Percentiles rank a stretch among this genome's conserved stretches.
Evolutionary conservation across 2,329 filamentous ascomycete species (phyloP).

Genomic region (Penicillium sp.): DNA sequence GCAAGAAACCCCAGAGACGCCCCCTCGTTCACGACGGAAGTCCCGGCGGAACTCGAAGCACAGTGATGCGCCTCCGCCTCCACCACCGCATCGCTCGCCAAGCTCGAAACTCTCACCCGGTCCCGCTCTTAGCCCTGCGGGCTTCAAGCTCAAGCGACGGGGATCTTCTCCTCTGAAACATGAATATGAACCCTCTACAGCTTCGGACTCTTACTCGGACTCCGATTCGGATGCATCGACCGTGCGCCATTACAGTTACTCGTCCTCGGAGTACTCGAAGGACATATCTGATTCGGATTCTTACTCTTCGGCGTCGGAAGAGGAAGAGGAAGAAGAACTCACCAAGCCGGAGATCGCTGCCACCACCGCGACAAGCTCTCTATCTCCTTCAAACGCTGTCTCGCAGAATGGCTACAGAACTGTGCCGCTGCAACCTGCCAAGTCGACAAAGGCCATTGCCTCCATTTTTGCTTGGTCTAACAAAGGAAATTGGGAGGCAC

Average conservation of each 20-base stretch:
- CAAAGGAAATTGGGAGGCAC: slow-evolving; percentile 56
- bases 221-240: slow-evolving; percentile 51
- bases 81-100: slow-evolving; percentile 50
- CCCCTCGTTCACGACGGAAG: slow-evolving; percentile 24
- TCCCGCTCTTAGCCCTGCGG: slow-evolving; percentile 47
- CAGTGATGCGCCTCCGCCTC: slow-evolving; percentile 35
- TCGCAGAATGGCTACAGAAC: slow-evolving; percentile 66
- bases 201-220: slow-evolving; percentile 51
- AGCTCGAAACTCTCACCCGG: slow-evolving; percentile 46
- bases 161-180: slow-evolving; percentile 93
- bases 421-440: slow-evolving; percentile 44
- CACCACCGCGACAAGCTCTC: slow-evolving; percentile 51
- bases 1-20: slow-evolving; percentile 21
- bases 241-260: slow-evolving; percentile 47
- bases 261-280: slow-evolving; percentile 28
- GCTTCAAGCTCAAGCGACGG: slow-evolving; percentile 55
- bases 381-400: slow-evolving; percentile 75
- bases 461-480: slow-evolving; percentile 61
- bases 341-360: slow-evolving; percentile 37
- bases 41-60: slow-evolving; percentile 28
- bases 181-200: slow-evolving; percentile 84
- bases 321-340: slow-evolving; percentile 52
- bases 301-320: slow-evolving; percentile 44
- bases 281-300: slow-evolving; percentile 16
- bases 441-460: slow-evolving; percentile 54